Evolutionary conservation across 2,329 filamentous ascomycete species (phyloP), one percentile per base, ranked within the genome.

Genomic region (Karstenula rhodostoma): DNA sequence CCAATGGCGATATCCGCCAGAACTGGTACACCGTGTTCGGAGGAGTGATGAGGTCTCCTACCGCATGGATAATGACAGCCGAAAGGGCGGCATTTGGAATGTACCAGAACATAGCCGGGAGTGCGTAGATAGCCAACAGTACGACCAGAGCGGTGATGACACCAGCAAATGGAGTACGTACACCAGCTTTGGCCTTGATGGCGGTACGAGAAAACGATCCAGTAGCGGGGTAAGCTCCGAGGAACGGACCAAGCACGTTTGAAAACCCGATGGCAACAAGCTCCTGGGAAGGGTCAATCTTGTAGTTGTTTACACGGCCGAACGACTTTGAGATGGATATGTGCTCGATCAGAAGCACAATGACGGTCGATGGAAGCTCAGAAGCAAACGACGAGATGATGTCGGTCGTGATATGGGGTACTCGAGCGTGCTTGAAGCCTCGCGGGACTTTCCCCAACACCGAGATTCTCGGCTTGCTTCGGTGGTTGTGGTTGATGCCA

Each of bases 271-370:
- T 97, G 23, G 93, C 94, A 49, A 99, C 92, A 80, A 99, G 86
- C 77, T 99, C 94, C 77, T 99, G 94, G 0, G 94, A 97, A 0
- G 95, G 94, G 69, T 97, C 89, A 75, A 99, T 97, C 17, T 88
- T 90, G 79, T 99, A 99, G 81, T 97, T 96, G 82, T 97, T 98
- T 70, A 97, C 87, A 60, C 94, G 87, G 10, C 95, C 95, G 68
- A 99, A 98, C 0, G 94, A 97, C 78, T 98, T 99, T 19, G 94
- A 93, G 64, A 98, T 97, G 50, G 94, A 93, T 70, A 98, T 97
- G 76, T 98, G 94, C 79, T 98, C 95, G 62, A 98, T 96, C 37
- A 98, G 84, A 59, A 98, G 84, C n/a, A 99, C 94, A 66, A 98
- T 96, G 55, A 97, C 89, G 0, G 91, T 90, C 8, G 91, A 91